phyloP scores from a whole-genome alignment of 306 rosid species.

The Cyamopsis tetragonoloba region DNA sequence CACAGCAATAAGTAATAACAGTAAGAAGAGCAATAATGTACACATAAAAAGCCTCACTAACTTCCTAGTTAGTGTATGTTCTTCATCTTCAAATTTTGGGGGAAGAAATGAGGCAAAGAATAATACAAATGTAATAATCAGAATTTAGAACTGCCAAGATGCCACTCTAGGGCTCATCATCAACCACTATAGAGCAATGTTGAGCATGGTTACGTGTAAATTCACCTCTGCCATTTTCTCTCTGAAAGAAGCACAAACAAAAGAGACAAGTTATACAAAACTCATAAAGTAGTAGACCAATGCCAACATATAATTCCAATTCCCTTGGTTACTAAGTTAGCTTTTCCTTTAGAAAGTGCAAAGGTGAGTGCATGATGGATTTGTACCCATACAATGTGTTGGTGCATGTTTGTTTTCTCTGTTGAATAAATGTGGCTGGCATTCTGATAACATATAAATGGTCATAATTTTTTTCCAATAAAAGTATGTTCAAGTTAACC shows the following conservation, averaged over 20 bases:
- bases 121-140: conserved; percentile 25
- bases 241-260: conserved; percentile 50
- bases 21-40: conserved; percentile 36
- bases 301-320: too few relatives aligned
- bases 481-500: too few relatives aligned
- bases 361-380: not conserved
- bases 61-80: conserved; percentile 23
- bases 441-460: too few relatives aligned
- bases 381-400: too few relatives aligned
- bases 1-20: conserved; percentile 21
- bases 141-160: too few relatives aligned
- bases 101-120: conserved; percentile 11
- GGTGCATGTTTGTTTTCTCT: too few relatives aligned
- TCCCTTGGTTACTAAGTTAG: not conserved
- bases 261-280: conserved; percentile 21
- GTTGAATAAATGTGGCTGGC: too few relatives aligned
- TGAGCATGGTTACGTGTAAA: conserved; percentile 18
- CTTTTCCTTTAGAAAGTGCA: not conserved
- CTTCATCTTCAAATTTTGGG: conserved; percentile 4
- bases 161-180: conserved; percentile 17
- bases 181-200: conserved; percentile 7
- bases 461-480: too few relatives aligned
- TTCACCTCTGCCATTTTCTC: conserved; percentile 83
- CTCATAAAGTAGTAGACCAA: too few relatives aligned
- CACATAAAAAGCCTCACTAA: conserved; percentile 44